Evolutionary conservation across 1,284 basidiomycete species (phyloP).

Genomic region (Ustilago lituana): DNA sequence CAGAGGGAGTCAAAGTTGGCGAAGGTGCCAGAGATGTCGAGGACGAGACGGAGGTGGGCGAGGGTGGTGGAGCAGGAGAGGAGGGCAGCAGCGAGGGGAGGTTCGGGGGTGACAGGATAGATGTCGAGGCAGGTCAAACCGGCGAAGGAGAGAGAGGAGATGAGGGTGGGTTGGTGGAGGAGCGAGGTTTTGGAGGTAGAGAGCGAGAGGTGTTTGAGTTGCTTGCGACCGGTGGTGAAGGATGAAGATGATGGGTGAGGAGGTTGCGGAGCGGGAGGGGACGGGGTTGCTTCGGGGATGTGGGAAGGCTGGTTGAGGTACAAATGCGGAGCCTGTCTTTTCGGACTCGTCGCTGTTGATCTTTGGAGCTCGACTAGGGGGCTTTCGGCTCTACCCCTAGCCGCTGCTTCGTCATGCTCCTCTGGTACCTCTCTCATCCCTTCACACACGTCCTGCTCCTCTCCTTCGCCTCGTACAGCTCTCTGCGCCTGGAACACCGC

Average conservation of each 20-base stretch:
- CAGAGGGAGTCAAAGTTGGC: conserved; percentile 35
- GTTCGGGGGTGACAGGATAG: conserved; percentile 38
- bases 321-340: conserved; percentile 11
- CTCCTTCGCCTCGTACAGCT: too few species aligned
- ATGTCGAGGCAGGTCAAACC: conserved; percentile 30
- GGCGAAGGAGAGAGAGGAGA: conserved; percentile 13
- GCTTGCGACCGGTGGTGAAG: conserved; percentile 4
- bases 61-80: conserved; percentile 12
- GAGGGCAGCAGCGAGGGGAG: conserved; percentile 14
- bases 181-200: conserved; percentile 36
- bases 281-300: too few species aligned
- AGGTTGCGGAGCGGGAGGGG: too few species aligned
- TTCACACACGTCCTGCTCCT: not conserved
- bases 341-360: not conserved
- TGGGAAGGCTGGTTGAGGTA: conserved; percentile 23
- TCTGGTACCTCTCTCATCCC: not conserved
- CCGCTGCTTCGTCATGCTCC: conserved; percentile 5
- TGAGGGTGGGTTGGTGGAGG: conserved; percentile 20
- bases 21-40: conserved; percentile 39
- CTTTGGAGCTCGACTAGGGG: conserved; percentile 11
- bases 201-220: conserved; percentile 24
- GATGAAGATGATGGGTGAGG: not conserved
- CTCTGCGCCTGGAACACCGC: conserved; percentile 9
- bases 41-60: conserved; percentile 17
- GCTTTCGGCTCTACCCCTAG: conserved; percentile 1